Percentiles rank a stretch among this genome's conserved stretches.
phyloP scores from a whole-genome alignment of 192 early-diverging fungal species.

The Backusella parvicylindrica region DNA sequence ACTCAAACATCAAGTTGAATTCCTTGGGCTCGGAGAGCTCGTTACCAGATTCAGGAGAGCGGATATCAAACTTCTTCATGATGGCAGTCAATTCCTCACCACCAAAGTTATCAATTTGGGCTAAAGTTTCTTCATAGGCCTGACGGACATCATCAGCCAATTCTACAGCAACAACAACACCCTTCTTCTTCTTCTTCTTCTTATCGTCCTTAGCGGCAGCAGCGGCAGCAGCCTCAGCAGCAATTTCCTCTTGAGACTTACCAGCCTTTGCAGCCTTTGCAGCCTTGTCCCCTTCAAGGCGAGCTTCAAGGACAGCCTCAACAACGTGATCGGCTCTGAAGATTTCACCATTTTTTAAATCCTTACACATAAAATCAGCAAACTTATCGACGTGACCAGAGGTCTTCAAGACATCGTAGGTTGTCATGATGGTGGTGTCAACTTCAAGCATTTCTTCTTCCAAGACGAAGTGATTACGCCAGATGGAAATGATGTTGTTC shows the following conservation, averaged over 20 bases:
- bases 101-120: slow-evolving; percentile 93
- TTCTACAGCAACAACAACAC: slow-evolving; percentile 55
- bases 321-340: slow-evolving; percentile 98
- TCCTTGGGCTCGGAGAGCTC: slow-evolving; percentile 82
- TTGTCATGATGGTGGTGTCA: slow-evolving; percentile 98
- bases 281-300: slow-evolving; percentile 82
- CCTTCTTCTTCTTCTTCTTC: slow-evolving; percentile 74
- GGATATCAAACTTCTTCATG: slow-evolving; percentile 80
- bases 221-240: slow-evolving; percentile 9
- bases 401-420: slow-evolving; percentile 91
- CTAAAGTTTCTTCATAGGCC: slow-evolving; percentile 85
- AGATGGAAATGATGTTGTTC: slow-evolving; percentile 83
- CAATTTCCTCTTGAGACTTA: slow-evolving; percentile 18
- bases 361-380: slow-evolving; percentile 98
- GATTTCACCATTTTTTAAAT: slow-evolving; percentile 87
- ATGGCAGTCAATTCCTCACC: slow-evolving; percentile 83
- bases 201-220: slow-evolving; percentile 46
- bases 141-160: slow-evolving; percentile 57
- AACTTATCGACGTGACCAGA: slow-evolving; percentile 99
- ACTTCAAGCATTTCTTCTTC: slow-evolving; percentile 99
- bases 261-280: slow-evolving; percentile 55
- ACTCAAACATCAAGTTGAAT: slow-evolving; percentile 99
- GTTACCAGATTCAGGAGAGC: slow-evolving; percentile 90
- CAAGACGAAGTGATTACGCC: slow-evolving; percentile 96
- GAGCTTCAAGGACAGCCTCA: slow-evolving; percentile 87